Evolutionary conservation across 768 basidiomycete genomes (phyloP), one percentile per base, ranked within the genome.

Genomic region (Lactifluus subvellereus): DNA sequence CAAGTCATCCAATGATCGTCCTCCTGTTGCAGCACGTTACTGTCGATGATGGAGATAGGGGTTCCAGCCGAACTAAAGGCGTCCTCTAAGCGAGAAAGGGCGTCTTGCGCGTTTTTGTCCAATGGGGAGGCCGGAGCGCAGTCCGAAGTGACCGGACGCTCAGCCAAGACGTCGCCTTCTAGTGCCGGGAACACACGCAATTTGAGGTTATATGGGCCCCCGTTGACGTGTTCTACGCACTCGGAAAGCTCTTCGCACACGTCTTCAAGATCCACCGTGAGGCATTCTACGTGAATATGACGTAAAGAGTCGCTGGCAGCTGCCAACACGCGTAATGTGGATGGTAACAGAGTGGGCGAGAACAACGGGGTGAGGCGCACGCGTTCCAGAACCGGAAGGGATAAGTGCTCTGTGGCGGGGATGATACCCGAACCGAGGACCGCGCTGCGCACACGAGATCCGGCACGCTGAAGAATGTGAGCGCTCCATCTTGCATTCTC

Each of bases 241-340:
- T 57, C 64, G 54, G 61, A 62, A 13, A 65, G 51, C 45, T 65
- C 64, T 16, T 65, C 64, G 51, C 60, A 62, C 27, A 65, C 64
- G 64, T 65, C 66, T 59, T 66, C 66, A 22, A 66, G 52, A 48
- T 66, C 66, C 42, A 60, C 63, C 47, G 57, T 35, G 43, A 66
- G 66, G 55, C 64, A 66, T 59, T 66, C 58, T 35, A 66, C 58
- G 50, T 65, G 38, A 54, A 66, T 54, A 55, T 54, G 53, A 59
- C 57, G 57, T 59, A 65, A 54, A 37, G 32, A 37, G 2, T 51
- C 43, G 43, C 56, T 52, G 16, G 64, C 64, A 3, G 30, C n/a
- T 13, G 56, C 56, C 53, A 66, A 50, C 42, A 42, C 32, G 54
- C 57, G 57, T 32, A 66, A 30, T 3, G 63, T 65, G 54, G 57